Base-by-base conservation (phyloP, 306 rosid species). In the Herpetospermum pedunculosum region DNA sequence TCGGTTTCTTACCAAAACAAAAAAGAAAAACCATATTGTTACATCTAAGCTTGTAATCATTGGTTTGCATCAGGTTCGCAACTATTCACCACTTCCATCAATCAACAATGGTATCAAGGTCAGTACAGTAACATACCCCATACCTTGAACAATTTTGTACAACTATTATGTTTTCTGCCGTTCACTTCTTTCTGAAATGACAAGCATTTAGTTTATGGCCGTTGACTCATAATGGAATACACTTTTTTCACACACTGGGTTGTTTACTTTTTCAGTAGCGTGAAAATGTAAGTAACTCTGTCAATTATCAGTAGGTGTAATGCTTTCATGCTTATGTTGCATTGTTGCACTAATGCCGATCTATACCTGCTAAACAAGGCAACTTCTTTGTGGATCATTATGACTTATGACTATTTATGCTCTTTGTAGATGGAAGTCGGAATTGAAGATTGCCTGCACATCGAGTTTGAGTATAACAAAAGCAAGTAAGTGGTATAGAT, bases 51-150 rank as follows among this genome's bases (percentile, higher is more conserved):
- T 43, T 14, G 53, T 43, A 68, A 41, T 43, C 10, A 23, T 63
- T 63, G 47, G 71, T 64, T 57, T 80, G 83, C 67, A 44, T 65
- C 85, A 94, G 99, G 99, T 94, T 82, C 97, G 87, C 80, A 94
- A 94, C 85, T 94, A 88, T 84, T 54, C 95, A 64, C 96, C 95
- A 47, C 77, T 75, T 85, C 99, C 99, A 40, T 74, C 90, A 60
- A 91, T 94, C 64, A 94, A 94, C 88, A 94, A 89, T 72, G 92
- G 99, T 82, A 94, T 94, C 85, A 94, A 94, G 97, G 99, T 94
- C 78, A 88, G 95, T 79, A 11, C 50, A 73, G 52, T 13, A 23
- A 13, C 13, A 23, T 30, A n/a, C 30, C 48, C 30, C 48, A 50
- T 18, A 32, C 23, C 44, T 18, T 35, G 23, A 43, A 32, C 14